Base-by-base conservation (phyloP, 202 grass and related monocot genomes). In the Saccharum hybrid region DNA sequence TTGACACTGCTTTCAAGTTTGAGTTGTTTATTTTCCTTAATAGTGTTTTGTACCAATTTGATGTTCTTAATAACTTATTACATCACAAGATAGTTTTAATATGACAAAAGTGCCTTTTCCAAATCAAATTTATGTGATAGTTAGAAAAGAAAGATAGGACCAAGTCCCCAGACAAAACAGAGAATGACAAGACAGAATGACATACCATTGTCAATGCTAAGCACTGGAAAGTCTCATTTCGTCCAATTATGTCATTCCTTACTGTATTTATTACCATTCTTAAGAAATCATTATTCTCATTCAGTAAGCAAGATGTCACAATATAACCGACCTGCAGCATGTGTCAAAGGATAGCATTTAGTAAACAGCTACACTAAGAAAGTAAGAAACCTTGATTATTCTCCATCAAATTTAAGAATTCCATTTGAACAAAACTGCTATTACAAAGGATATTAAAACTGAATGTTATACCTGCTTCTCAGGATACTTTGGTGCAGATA, bases 251-350 rank as follows among this genome's bases (percentile, higher is more conserved):
- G 72, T 99, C 96, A 90, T 99, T 99, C 56, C 93, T 84, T 64
- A 99, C 96, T 86, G 96, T 94, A 87, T 99, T 99, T 92, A 99
- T 99, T 72, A 90, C 96, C 91, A 99, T 94, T 74, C 96, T 94
- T 85, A 99, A 57, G 76, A 99, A 99, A 84, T 99, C 96, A 80
- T 96, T 90, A 70, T 89, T 99, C 84, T 99, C 96, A 42, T 99
- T 99, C 61, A 99, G 86, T 63, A 99, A 93, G 79, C 86, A 92
- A 84, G 96, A 99, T 79, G 93, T 99, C 77, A 94, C 96, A 30
- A 99, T 99, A 82, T 96, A 99, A 48, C 96, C 96, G 71, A 99
- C 96, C 96, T 99, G 86, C 78, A 83, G 52, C 66, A 89, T 56
- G 59, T 52, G 30, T 80, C 5, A 64, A 69, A 76, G 2, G 21